A percentile compares a stretch with the other conserved stretches of the same genome.
Conservation (phyloP, 805 yeast genomes). For the Metahyphopichia silvanorum region DNA sequence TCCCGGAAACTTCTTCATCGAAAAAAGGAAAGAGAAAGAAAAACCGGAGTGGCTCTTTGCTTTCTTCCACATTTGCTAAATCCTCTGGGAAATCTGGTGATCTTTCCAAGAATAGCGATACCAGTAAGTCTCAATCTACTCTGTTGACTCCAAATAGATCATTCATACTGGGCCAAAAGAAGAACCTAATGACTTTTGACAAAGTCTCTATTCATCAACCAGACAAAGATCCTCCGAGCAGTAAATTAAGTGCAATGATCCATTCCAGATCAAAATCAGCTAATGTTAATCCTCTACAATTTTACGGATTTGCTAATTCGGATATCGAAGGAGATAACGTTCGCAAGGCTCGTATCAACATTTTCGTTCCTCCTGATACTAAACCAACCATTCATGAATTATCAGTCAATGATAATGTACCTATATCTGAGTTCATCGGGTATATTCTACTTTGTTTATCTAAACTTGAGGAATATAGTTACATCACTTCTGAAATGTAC, state of each 20-base stretch:
- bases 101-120: conserved; percentile 8
- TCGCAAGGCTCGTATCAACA: conserved; percentile 10
- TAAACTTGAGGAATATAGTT: conserved; percentile 16
- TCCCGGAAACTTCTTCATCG: no score
- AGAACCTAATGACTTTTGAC: conserved; percentile 16
- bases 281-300: conserved; percentile 42
- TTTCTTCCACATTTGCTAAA: conserved; percentile 12
- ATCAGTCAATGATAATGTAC: conserved; percentile 21
- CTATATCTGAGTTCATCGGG: conserved; percentile 40
- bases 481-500: conserved; percentile 8
- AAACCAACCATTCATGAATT: conserved; percentile 21
- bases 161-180: conserved; percentile 1
- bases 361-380: conserved; percentile 33
- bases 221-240: conserved; percentile 13
- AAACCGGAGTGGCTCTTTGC: no score
- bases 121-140: neutral
- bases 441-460: conserved; percentile 29
- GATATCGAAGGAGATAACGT: conserved; percentile 10
- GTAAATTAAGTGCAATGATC: conserved; percentile 44
- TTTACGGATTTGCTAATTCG: conserved; percentile 37
- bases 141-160: conserved; percentile 5
- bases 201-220: conserved; percentile 8
- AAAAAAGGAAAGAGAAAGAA: no score
- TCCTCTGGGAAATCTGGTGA: conserved; percentile 8
- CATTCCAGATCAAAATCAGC: conserved; percentile 30